A percentile compares a stretch with the other conserved stretches of the same genome.
phyloP scores from a whole-genome alignment of 1,139 yeast genomes.

The Yamadazyma oceani region DNA sequence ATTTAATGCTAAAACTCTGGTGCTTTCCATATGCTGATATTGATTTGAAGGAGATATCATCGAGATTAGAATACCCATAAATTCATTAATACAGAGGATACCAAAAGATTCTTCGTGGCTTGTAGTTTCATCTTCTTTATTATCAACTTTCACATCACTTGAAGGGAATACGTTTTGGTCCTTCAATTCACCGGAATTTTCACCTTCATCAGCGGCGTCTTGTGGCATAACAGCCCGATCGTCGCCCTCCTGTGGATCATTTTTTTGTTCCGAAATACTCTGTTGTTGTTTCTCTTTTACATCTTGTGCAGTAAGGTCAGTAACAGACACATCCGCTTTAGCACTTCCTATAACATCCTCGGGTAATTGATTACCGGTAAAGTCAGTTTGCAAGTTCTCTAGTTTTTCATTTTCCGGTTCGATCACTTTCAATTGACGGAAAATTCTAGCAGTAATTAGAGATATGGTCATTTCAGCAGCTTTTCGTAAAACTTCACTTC shows the following conservation, averaged over 20 bases:
- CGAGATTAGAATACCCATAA: constrained; percentile 74
- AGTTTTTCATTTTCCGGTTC: constrained; percentile 45
- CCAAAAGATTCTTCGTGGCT: constrained; percentile 52
- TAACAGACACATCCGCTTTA: constrained; percentile 15
- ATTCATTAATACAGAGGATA: constrained; percentile 66
- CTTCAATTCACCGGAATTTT: constrained; percentile 2
- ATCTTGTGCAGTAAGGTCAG: constrained; percentile 4
- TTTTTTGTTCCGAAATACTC: neutral
- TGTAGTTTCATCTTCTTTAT: neutral
- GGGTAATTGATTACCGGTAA: constrained; percentile 35
- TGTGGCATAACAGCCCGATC: constrained; percentile 1
- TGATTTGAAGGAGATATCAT: constrained; percentile 82
- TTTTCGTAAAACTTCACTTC: constrained; percentile 85
- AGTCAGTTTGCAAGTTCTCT: constrained; percentile 36
- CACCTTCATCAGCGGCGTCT: neutral
- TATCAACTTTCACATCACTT: constrained; percentile 3
- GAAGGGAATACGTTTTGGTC: constrained; percentile 1
- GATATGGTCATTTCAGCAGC: constrained; percentile 88
- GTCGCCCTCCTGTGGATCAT: constrained; percentile 1
- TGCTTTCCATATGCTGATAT: constrained; percentile 81
- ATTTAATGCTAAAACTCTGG: constrained; percentile 79
- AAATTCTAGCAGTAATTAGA: constrained; percentile 67
- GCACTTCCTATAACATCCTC: constrained; percentile 45
- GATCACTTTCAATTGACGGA: constrained; percentile 56
- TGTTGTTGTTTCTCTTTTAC: constrained; percentile 1